These are phyloP conservation scores for Gardenia jasminoides DNA, from an alignment of 257 asterid genomes.

Conservation along the genomic window DNA sequence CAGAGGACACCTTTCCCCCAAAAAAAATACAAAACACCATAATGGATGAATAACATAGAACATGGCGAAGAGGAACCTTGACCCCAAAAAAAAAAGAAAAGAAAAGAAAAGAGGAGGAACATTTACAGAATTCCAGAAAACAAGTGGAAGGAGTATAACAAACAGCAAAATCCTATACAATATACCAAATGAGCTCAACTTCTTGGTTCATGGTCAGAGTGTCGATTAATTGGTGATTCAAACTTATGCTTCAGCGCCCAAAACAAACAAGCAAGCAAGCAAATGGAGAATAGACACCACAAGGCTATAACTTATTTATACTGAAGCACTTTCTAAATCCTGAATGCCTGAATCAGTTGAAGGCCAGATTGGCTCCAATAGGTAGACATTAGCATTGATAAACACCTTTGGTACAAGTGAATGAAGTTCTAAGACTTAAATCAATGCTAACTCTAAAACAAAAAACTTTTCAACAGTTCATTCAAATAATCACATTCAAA, in stretches of 20 bases:
- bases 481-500: background rate
- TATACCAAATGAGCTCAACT: background rate
- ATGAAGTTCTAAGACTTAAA: background rate
- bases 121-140: background rate
- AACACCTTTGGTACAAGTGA: background rate
- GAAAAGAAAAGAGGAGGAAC: too few species aligned
- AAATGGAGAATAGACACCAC: background rate
- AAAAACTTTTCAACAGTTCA: background rate
- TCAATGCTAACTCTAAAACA: constrained; percentile 14
- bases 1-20: background rate
- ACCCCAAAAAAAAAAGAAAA: too few species aligned
- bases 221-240: background rate
- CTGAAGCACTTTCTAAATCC: background rate
- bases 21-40: background rate
- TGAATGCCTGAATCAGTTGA: background rate
- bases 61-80: background rate
- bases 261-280: background rate
- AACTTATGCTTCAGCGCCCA: background rate
- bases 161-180: background rate
- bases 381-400: background rate
- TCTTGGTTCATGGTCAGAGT: background rate
- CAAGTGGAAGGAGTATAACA: background rate
- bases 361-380: background rate
- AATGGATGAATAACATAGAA: background rate
- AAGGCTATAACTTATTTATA: background rate